Conservation (phyloP, 1,284 basidiomycete species). For the Marasmius fiardii region DNA sequence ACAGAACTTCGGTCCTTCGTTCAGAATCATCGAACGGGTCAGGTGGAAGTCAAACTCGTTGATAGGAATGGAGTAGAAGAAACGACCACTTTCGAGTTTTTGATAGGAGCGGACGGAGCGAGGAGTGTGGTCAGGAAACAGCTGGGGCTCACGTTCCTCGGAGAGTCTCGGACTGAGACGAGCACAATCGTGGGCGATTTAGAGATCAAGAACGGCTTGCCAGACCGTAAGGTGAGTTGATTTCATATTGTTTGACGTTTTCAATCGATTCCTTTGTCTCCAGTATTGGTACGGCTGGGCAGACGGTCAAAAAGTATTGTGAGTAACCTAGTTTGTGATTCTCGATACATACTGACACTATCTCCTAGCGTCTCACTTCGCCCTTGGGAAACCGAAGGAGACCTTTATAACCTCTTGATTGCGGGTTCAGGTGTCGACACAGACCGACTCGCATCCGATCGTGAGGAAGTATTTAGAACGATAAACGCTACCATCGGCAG, state of each 20-base stretch:
- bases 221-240: slow-evolving; percentile 25
- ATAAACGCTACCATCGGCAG: slow-evolving; percentile 28
- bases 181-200: slow-evolving; percentile 23
- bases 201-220: slow-evolving; percentile 26
- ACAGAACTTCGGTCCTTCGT: slow-evolving; percentile 26
- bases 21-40: slow-evolving; percentile 17
- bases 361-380: slow-evolving; percentile 30
- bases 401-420: slow-evolving; percentile 33
- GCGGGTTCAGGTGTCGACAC: slow-evolving; percentile 26
- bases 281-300: slow-evolving; percentile 37
- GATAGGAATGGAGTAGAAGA: slow-evolving; percentile 16
- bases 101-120: slow-evolving; percentile 40
- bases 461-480: slow-evolving; percentile 26
- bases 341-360: neutral
- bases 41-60: slow-evolving; percentile 6
- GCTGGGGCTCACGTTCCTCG: slow-evolving; percentile 28
- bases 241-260: neutral
- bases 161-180: slow-evolving; percentile 22
- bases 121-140: slow-evolving; percentile 29
- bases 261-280: neutral
- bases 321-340: slow-evolving; percentile 7
- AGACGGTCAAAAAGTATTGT: slow-evolving; percentile 23
- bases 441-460: slow-evolving; percentile 22
- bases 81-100: slow-evolving; percentile 26
- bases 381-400: slow-evolving; percentile 23